Evolutionary conservation across 768 basidiomycete species (phyloP).

Genomic region (Daedalea quercina): DNA sequence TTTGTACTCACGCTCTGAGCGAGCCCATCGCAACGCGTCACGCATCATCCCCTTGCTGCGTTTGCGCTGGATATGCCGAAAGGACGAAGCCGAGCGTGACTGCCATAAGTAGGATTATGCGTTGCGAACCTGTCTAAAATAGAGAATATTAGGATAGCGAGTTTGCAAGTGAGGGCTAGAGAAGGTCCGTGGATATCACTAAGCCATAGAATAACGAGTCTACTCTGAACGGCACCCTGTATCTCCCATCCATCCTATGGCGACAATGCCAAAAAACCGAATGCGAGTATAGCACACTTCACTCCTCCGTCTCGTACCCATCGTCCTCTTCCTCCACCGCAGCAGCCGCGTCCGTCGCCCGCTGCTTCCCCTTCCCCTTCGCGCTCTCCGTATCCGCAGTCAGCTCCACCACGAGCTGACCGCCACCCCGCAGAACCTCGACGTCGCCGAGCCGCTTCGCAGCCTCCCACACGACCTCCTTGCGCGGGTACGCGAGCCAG

Average conservation of each 20-base stretch:
- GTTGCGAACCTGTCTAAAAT: background rate
- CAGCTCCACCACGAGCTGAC: constrained; percentile 61
- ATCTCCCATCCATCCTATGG: background rate
- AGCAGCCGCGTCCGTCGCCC: background rate
- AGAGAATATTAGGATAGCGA: background rate
- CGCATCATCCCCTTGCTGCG: no score
- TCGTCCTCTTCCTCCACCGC: background rate
- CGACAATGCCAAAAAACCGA: no score
- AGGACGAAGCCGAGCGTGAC: no score
- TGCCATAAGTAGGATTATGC: no score
- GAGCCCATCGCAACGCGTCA: no score
- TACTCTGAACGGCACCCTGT: background rate
- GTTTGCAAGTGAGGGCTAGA: background rate
- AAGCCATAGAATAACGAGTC: background rate
- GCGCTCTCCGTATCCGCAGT: constrained; percentile 16
- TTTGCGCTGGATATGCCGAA: no score
- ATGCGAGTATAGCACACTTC: no score
- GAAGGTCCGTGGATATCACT: background rate
- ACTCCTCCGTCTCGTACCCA: constrained; percentile 3
- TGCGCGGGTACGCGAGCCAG: constrained; percentile 61
- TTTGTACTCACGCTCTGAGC: no score
- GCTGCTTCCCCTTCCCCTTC: constrained; percentile 12
- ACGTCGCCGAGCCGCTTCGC: constrained; percentile 36
- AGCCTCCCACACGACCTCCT: constrained; percentile 46
- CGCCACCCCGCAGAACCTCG: constrained; percentile 47